These are phyloP conservation scores for Venturiaceae sp. DNA, from an alignment of 2,329 filamentous ascomycete species.

Conservation along the genomic window DNA sequence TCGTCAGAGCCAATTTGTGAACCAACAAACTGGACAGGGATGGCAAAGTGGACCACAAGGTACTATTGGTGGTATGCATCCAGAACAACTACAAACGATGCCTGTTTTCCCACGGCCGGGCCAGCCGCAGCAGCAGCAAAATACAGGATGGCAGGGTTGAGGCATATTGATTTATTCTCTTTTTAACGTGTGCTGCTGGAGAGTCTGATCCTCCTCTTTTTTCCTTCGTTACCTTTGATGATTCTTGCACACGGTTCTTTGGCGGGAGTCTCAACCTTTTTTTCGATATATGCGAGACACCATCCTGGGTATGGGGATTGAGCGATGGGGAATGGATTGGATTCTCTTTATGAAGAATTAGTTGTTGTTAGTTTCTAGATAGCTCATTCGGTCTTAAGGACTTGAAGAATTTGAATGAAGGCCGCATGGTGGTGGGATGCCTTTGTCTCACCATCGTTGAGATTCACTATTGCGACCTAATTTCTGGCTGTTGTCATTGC, in stretches of 20 bases:
- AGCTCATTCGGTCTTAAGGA: neutral
- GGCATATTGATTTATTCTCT: neutral
- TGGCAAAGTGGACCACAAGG: slow-evolving; percentile 73
- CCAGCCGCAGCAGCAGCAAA: slow-evolving; percentile 11
- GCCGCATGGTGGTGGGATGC: no score
- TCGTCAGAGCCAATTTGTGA: slow-evolving; percentile 81
- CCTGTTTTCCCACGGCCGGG: slow-evolving; percentile 79
- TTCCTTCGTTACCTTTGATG: no score
- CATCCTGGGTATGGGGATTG: neutral
- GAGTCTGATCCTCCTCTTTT: neutral
- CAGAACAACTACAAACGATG: slow-evolving; percentile 70
- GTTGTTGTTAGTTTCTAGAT: neutral
- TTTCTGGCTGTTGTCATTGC: no score
- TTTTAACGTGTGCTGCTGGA: neutral
- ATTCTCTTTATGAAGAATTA: neutral
- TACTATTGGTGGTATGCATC: slow-evolving; percentile 63
- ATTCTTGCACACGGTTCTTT: neutral
- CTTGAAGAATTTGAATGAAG: no score
- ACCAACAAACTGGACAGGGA: slow-evolving; percentile 76
- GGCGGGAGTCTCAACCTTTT: neutral
- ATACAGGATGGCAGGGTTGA: slow-evolving; percentile 4
- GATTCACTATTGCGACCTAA: no score
- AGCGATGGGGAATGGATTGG: neutral
- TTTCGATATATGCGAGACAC: neutral
- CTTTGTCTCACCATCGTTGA: no score